phyloP scores from a whole-genome alignment of 805 yeast genomes.

The Starmerella kuoi region DNA sequence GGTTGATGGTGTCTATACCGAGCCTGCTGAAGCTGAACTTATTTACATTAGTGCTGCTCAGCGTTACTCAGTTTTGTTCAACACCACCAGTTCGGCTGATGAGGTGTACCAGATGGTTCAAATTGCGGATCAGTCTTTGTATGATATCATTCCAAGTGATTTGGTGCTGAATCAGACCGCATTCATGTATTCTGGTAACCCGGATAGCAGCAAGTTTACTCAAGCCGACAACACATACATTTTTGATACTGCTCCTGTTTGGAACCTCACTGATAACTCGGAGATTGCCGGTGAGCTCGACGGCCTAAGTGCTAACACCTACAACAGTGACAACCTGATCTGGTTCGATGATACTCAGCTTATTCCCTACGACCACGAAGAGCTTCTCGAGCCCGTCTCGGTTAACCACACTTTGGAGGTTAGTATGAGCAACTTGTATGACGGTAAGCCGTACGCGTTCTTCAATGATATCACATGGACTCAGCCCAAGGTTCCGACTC shows the following conservation, averaged over 20 bases:
- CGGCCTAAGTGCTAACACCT: constrained; percentile 21
- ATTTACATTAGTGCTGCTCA: constrained; percentile 83
- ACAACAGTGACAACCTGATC: constrained; percentile 35
- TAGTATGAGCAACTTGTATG: constrained; percentile 65
- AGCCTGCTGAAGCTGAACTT: constrained; percentile 56
- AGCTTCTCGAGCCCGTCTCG: constrained; percentile 55
- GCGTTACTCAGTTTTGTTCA: constrained; percentile 69
- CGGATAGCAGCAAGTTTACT: constrained; percentile 11
- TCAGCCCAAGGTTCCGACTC: constrained; percentile 74
- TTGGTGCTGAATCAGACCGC: constrained; percentile 63
- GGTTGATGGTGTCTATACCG: constrained; percentile 81
- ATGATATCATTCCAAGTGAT: constrained; percentile 59
- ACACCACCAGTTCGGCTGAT: constrained; percentile 50
- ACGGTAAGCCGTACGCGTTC: constrained; percentile 93
- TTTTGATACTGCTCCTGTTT: constrained; percentile 38
- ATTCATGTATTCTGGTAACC: constrained; percentile 36
- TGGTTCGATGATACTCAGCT: constrained; percentile 69
- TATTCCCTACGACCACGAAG: constrained; percentile 47
- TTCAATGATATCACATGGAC: constrained; percentile 77
- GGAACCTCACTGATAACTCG: constrained; percentile 28
- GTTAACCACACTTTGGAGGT: constrained; percentile 55
- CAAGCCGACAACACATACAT: constrained; percentile 45
- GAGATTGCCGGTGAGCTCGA: constrained; percentile 25
- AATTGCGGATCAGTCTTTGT: constrained; percentile 67
- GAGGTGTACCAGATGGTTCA: constrained; percentile 75